Evolutionary conservation across 139 green algal species (phyloP), one percentile per base, ranked within the genome.

Genomic region (Chlorella sp.): DNA sequence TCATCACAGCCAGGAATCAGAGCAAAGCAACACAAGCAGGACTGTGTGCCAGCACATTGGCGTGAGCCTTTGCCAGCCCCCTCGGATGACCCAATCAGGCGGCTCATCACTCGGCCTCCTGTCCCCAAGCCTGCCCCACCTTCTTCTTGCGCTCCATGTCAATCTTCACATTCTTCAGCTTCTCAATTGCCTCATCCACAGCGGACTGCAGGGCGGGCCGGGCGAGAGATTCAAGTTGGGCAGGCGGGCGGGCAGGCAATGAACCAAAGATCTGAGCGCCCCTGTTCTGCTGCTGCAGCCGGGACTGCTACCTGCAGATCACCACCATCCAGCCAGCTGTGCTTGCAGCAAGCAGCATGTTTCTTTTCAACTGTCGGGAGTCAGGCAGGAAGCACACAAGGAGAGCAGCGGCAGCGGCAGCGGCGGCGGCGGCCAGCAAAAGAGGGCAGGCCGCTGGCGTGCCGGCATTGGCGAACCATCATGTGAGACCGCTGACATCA

Each of bases 161-260:
- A 1, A 98, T 24, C 92, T 99, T 99, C 0, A 98, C 89, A 42
- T 98, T 84, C 89, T 97, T 97, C 30, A 99, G 95, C 94, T 96
- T 91, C 36, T 93, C 86, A 77, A 99, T 98, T 0, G 97, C 97
- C 3, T 92, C 95, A 84, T 98, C 96, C 18, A 99, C 95, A 11
- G 94, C 96, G 3, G 79, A 79, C 95, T 98, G 91, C 69, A 53
- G 18, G 40, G 19, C 40, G 68, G n/a, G 68, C 22, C 15, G 42
- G 32, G 30, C 71, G 71, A 78, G 75, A 34, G 15, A 16, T 16
- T 48, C 12, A 22, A 2, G 64, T 1, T 26, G 75, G 34, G 16
- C 75, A 81, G 71, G 14, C 75, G 14, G 5, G 9, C 34, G 32
- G 73, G 71, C 48, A 57, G 48, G 48, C 48, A 5, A 9, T 9